These are phyloP conservation scores for Phytophthora agathidicida DNA, from an alignment of 352 stramenopile species.

Conservation along the genomic window DNA sequence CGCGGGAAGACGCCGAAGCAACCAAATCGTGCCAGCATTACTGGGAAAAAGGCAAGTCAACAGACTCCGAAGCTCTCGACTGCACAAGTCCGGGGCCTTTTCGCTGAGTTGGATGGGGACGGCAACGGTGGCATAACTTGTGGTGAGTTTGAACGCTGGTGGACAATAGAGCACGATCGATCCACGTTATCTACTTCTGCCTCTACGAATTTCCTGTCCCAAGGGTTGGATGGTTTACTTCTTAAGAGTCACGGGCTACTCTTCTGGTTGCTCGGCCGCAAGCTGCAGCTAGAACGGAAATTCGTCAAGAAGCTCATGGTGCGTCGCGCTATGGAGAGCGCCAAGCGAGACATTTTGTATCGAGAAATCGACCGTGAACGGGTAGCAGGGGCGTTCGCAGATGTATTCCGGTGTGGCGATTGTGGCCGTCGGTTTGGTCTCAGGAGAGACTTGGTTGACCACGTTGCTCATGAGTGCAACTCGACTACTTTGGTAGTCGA, in stretches of 20 bases:
- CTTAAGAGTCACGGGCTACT: slow-evolving; percentile 50
- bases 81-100: slow-evolving; percentile 41
- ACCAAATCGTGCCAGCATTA: neutral
- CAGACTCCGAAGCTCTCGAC: slow-evolving; percentile 34
- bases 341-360: slow-evolving; percentile 33
- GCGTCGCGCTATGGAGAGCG: slow-evolving; percentile 35
- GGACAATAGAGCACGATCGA: slow-evolving; percentile 22
- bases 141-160: slow-evolving; percentile 48
- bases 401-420: slow-evolving; percentile 22
- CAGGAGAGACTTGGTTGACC: slow-evolving; percentile 41
- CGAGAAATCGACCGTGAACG: slow-evolving; percentile 10
- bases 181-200: slow-evolving; percentile 33
- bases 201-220: slow-evolving; percentile 38
- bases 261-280: slow-evolving; percentile 52
- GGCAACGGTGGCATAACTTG: slow-evolving; percentile 37
- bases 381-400: neutral
- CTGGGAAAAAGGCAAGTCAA: neutral
- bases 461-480: slow-evolving; percentile 25
- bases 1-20: slow-evolving; percentile 22
- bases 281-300: slow-evolving; percentile 50
- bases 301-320: slow-evolving; percentile 61
- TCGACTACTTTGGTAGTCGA: slow-evolving; percentile 35
- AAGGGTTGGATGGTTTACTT: slow-evolving; percentile 39
- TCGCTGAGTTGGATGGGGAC: slow-evolving; percentile 45
- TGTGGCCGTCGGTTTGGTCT: slow-evolving; percentile 50